phyloP scores from a whole-genome alignment of 345 rosid species.

The Cardamine resedifolia region DNA sequence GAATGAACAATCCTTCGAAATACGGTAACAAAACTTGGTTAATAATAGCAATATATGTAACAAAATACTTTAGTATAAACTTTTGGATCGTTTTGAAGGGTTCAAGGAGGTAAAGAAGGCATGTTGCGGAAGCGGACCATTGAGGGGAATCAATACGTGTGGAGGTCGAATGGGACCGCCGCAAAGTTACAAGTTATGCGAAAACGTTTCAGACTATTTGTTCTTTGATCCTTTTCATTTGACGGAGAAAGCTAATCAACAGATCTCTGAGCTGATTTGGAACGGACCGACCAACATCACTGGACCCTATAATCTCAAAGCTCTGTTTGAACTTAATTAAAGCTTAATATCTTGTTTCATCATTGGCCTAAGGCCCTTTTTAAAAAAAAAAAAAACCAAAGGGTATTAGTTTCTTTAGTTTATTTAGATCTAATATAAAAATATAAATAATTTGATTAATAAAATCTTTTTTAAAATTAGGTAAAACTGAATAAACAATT shows the following conservation, averaged over 20 bases:
- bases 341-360: background rate
- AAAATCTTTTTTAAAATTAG: too few relatives aligned
- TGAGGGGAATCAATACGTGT: background rate
- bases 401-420: too few relatives aligned
- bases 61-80: background rate
- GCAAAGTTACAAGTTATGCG: background rate
- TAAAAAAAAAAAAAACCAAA: too few relatives aligned
- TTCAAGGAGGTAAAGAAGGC: background rate
- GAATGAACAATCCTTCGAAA: background rate
- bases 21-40: background rate
- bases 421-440: too few relatives aligned
- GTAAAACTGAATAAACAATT: too few relatives aligned
- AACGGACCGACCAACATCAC: background rate
- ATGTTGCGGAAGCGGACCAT: conserved; percentile 6
- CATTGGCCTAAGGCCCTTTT: too few relatives aligned
- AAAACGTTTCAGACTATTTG: background rate
- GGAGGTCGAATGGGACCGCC: background rate
- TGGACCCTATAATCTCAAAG: background rate
- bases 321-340: background rate
- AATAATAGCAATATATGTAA: background rate
- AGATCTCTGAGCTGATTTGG: background rate
- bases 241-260: background rate
- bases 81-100: background rate
- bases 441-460: too few relatives aligned
- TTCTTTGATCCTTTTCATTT: background rate